These are phyloP conservation scores for Corymbia calophylla DNA, from an alignment of 441 rosid species.

Conservation along the genomic window DNA sequence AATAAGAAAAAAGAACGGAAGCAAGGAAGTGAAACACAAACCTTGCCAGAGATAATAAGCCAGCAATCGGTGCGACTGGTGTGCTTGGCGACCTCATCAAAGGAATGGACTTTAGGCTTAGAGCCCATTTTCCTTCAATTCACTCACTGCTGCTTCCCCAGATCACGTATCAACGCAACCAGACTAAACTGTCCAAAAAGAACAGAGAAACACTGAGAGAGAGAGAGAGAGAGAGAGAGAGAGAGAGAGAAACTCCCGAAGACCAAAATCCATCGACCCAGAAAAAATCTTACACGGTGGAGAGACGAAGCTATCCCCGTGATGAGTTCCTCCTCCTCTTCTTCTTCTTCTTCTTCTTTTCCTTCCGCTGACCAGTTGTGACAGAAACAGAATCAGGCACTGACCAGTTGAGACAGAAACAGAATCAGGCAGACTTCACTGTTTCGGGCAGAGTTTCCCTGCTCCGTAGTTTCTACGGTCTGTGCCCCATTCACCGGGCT, in stretches of 20 bases:
- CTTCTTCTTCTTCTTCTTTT: background rate
- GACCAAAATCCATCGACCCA: background rate
- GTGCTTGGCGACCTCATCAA: slow-evolving; percentile 44
- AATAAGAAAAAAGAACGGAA: background rate
- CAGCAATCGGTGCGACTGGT: slow-evolving; percentile 46
- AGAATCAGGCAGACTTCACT: background rate
- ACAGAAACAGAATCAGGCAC: background rate
- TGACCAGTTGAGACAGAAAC: background rate
- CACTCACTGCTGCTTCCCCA: background rate
- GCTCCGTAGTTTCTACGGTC: background rate
- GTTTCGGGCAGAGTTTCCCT: background rate
- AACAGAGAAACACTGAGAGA: background rate
- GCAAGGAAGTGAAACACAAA: slow-evolving; percentile 1
- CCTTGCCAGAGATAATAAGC: slow-evolving; percentile 63
- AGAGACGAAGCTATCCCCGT: background rate
- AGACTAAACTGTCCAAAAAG: background rate
- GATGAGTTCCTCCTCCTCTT: background rate
- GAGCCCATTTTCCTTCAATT: slow-evolving; percentile 18
- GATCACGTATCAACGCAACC: background rate
- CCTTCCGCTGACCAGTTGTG: background rate
- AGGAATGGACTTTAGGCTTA: slow-evolving; percentile 19
- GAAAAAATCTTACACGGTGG: background rate
- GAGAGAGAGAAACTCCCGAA: background rate
- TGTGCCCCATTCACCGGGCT: background rate
- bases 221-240: background rate